Conservation (phyloP, 1,284 basidiomycete species). For the Heterobasidion irregulare region DNA sequence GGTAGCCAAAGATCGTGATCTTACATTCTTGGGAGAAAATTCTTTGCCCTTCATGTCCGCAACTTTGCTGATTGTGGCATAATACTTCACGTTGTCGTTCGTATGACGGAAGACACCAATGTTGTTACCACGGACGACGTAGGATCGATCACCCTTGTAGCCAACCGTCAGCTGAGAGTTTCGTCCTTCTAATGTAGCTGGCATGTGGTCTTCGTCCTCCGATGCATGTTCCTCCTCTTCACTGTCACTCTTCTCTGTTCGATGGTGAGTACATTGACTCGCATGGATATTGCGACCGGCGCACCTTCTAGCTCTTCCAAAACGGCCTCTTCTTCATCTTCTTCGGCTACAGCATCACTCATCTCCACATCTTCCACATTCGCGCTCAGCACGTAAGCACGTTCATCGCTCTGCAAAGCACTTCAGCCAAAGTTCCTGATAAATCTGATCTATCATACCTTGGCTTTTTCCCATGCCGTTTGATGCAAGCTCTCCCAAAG, state of each 20-base stretch:
- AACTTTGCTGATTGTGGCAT: constrained; percentile 84
- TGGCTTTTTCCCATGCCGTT: constrained; percentile 73
- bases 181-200: constrained; percentile 45
- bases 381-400: constrained; percentile 64
- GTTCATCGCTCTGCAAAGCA: constrained; percentile 56
- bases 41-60: constrained; percentile 75
- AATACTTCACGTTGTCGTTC: constrained; percentile 78
- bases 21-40: constrained; percentile 84
- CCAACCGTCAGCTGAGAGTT: constrained; percentile 94
- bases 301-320: constrained; percentile 47
- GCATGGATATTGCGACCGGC: constrained; percentile 1
- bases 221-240: constrained; percentile 34
- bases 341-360: constrained; percentile 67
- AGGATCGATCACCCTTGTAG: constrained; percentile 94
- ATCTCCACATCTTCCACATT: constrained; percentile 82
- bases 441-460: constrained; percentile 37
- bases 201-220: constrained; percentile 39
- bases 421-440: background rate
- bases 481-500: constrained; percentile 84
- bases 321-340: constrained; percentile 72
- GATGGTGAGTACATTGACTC: background rate
- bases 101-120: constrained; percentile 96
- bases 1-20: constrained; percentile 11
- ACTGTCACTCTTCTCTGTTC: background rate
- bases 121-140: constrained; percentile 91